Percentiles rank a stretch among this genome's conserved stretches.
phyloP scores from a whole-genome alignment of 2,329 filamentous ascomycete species.

The Neofusicoccum sp. region DNA sequence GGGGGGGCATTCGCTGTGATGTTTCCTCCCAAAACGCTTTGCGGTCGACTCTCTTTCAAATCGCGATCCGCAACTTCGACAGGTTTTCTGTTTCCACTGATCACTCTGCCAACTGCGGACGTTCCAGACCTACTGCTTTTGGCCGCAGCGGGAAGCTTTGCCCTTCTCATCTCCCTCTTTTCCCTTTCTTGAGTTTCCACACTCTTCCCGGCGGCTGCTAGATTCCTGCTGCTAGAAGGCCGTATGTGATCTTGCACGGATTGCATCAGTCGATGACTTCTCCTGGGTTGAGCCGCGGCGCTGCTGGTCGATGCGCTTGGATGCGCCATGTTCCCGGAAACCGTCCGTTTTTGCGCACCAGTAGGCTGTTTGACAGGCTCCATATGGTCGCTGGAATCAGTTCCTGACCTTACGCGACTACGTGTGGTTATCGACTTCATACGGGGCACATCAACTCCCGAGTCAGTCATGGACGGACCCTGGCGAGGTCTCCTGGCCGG shows the following conservation, averaged over 20 bases:
- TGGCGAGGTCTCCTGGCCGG: conserved; percentile 42
- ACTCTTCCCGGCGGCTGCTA: conserved; percentile 51
- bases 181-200: conserved; percentile 55
- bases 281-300: conserved; percentile 43
- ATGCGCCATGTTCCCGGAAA: conserved; percentile 73
- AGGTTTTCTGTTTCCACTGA: conserved; percentile 86
- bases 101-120: conserved; percentile 76
- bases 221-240: conserved; percentile 62
- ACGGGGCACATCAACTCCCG: conserved; percentile 33
- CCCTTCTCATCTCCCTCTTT: conserved; percentile 77
- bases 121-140: conserved; percentile 63
- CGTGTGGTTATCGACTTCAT: conserved; percentile 42
- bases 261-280: conserved; percentile 44
- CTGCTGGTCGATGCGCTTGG: conserved; percentile 32
- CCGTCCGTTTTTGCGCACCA: conserved; percentile 76
- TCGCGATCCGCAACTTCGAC: conserved; percentile 63
- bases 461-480: conserved; percentile 33
- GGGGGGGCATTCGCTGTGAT: conserved; percentile 24
- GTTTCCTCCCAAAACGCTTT: conserved; percentile 27
- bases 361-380: conserved; percentile 34
- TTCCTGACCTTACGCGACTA: conserved; percentile 38
- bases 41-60: conserved; percentile 55
- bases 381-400: conserved; percentile 39
- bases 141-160: conserved; percentile 65
- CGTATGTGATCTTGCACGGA: conserved; percentile 63